Base-by-base conservation (phyloP, 805 yeast genomes). In the Yarrowia hollandica region DNA sequence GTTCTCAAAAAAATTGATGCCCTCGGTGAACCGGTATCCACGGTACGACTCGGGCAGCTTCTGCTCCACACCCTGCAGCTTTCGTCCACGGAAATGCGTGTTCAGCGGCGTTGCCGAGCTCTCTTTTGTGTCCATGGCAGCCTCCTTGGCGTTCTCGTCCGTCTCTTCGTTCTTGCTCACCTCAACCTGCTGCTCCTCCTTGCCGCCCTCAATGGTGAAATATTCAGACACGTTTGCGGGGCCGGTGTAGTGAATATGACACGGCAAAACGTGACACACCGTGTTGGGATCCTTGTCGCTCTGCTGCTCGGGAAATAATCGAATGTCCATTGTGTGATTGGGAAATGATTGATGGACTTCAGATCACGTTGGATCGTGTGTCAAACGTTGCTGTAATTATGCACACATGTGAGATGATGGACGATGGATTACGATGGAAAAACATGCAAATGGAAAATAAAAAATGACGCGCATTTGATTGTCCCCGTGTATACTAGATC, bases 211-310 rank as follows among this genome's bases (percentile, higher is more conserved):
- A n/a, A 59, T 33, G 16, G 34, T 35, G 38, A 67, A 65, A 48
- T 65, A 65, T 34, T 60, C 54, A 11, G 57, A 25, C 18, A 65
- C 70, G n/a, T 62, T 62, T 16, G 67, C 67, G 3, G 62, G 60
- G 11, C 70, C 69, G 9, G 62, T 60, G 55, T 67, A 60, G 22
- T 65, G 63, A 14, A 67, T 65, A 26, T 66, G 66, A 26, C 70
- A 67, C 2, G 70, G 70, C 34, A 67, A 26, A 10, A 67, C 62
- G 55, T 67, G 69, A 41, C 66, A 61, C 5, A 46, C 60, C 6
- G 64, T 62, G 58, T 35, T 35, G 14, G 44, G 33, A 18, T 14
- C 14, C 26, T 52, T 52, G 34, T 35, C 25, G 25, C 35, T 52
- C 12, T 52, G 42, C 10, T 52, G 42, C 26, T 37, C 44, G 26